phyloP scores from a whole-genome alignment of 2,329 filamentous ascomycete species.

The Aurifilum marmelostoma region DNA sequence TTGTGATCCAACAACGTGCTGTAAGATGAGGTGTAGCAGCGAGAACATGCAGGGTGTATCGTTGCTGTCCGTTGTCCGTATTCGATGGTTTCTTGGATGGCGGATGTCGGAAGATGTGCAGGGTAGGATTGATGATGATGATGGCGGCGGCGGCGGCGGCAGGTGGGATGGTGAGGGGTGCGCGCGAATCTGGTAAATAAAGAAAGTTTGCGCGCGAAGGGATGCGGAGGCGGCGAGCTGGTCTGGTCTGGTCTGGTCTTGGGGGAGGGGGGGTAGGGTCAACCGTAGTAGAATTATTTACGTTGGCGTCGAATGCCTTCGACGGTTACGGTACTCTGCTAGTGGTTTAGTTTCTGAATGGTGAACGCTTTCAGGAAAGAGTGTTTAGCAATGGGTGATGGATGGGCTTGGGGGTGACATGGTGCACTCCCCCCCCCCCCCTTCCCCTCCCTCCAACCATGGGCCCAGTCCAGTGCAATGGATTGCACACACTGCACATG shows the following conservation, averaged over 20 bases:
- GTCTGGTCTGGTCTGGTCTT: not conserved
- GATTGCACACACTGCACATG: not conserved
- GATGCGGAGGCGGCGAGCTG: conserved; percentile 16
- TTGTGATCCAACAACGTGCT: conserved; percentile 16
- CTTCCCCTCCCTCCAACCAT: not conserved
- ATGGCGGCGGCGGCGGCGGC: no score
- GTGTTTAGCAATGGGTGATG: not conserved
- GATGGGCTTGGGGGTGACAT: not conserved
- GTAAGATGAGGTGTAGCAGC: conserved; percentile 13
- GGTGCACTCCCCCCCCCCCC: not conserved
- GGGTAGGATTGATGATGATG: not conserved
- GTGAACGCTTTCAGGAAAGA: not conserved
- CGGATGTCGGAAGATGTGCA: not conserved
- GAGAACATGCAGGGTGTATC: conserved; percentile 25
- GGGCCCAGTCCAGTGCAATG: not conserved
- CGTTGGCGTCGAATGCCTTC: conserved; percentile 8
- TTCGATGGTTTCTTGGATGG: conserved; percentile 6
- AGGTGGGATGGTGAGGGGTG: conserved; percentile 1
- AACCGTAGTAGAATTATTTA: not conserved
- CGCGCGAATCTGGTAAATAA: conserved; percentile 25
- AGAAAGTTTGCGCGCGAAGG: conserved; percentile 24
- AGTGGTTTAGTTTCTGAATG: conserved; percentile 4
- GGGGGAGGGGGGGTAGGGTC: not conserved
- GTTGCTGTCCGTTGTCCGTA: no score
- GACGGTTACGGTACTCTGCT: not conserved